phyloP scores from a whole-genome alignment of 1,139 yeast genomes.

The Zygosaccharomyces pseudobailii region DNA sequence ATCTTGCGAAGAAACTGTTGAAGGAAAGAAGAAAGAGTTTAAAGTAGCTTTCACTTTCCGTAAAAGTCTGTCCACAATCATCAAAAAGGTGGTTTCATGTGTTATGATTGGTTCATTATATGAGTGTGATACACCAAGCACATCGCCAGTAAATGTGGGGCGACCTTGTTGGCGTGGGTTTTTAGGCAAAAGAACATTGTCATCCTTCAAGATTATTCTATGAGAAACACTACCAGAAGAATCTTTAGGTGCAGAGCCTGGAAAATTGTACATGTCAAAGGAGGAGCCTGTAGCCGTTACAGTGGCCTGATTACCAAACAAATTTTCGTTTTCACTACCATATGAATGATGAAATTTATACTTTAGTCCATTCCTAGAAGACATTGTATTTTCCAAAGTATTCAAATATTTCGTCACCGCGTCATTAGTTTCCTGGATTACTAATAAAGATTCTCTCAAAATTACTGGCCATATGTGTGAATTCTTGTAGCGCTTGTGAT shows the following conservation, averaged over 20 bases:
- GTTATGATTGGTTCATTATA: slow-evolving; percentile 28
- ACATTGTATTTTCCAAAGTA: slow-evolving; percentile 21
- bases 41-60: slow-evolving; percentile 12
- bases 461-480: slow-evolving; percentile 54
- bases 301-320: slow-evolving; percentile 27
- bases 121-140: slow-evolving; percentile 13
- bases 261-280: slow-evolving; percentile 7
- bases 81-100: slow-evolving; percentile 23
- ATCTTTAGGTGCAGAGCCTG: slow-evolving; percentile 13
- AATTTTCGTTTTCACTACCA: slow-evolving; percentile 11
- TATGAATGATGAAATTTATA: slow-evolving; percentile 2
- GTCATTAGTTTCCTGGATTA: slow-evolving; percentile 38
- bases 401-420: slow-evolving; percentile 25
- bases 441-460: slow-evolving; percentile 53
- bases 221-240: slow-evolving; percentile 12
- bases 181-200: slow-evolving; percentile 18
- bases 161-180: slow-evolving; percentile 4
- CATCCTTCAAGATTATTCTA: slow-evolving; percentile 23
- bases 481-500: slow-evolving; percentile 45
- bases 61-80: slow-evolving; percentile 14
- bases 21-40: slow-evolving; percentile 27
- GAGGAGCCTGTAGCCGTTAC: slow-evolving; percentile 15
- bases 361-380: slow-evolving; percentile 7
- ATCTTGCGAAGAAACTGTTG: slow-evolving; percentile 10
- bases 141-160: background rate